Conservation (phyloP, 2,329 filamentous ascomycete genomes). For the Stemphylium lycopersici region DNA sequence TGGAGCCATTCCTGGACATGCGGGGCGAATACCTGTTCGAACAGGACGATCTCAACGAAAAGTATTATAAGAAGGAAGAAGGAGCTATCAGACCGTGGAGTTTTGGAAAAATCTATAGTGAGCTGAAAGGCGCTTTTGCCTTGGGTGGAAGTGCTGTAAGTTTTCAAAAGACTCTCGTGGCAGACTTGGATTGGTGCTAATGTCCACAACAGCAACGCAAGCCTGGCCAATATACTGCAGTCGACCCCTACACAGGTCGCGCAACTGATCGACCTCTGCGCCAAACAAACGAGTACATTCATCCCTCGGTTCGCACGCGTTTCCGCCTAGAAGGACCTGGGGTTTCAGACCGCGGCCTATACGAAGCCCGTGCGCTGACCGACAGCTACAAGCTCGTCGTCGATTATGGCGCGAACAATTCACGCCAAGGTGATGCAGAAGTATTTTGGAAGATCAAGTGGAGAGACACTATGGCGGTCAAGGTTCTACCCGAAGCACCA, state of each 20-base stretch:
- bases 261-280: constrained; percentile 52
- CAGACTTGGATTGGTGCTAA: constrained; percentile 1
- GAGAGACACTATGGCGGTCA: constrained; percentile 46
- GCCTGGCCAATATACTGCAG: constrained; percentile 55
- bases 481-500: constrained; percentile 53
- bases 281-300: constrained; percentile 60
- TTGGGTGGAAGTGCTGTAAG: constrained; percentile 52
- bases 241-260: constrained; percentile 52
- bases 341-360: constrained; percentile 52
- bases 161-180: background rate
- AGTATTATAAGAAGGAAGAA: constrained; percentile 52
- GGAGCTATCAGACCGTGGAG: constrained; percentile 55
- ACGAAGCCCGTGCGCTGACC: constrained; percentile 53
- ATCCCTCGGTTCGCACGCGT: constrained; percentile 56
- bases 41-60: constrained; percentile 53
- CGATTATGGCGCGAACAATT: constrained; percentile 45
- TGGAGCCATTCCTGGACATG: constrained; percentile 56
- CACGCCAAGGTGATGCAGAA: constrained; percentile 43
- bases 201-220: constrained; percentile 45
- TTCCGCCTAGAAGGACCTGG: constrained; percentile 55
- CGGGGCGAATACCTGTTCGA: constrained; percentile 56
- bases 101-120: constrained; percentile 55
- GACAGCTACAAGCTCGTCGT: constrained; percentile 56
- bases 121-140: constrained; percentile 54
- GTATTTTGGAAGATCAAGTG: constrained; percentile 53